Conservation (phyloP, 2,329 filamentous ascomycete species). For the Ophiosphaerella herpotricha region DNA sequence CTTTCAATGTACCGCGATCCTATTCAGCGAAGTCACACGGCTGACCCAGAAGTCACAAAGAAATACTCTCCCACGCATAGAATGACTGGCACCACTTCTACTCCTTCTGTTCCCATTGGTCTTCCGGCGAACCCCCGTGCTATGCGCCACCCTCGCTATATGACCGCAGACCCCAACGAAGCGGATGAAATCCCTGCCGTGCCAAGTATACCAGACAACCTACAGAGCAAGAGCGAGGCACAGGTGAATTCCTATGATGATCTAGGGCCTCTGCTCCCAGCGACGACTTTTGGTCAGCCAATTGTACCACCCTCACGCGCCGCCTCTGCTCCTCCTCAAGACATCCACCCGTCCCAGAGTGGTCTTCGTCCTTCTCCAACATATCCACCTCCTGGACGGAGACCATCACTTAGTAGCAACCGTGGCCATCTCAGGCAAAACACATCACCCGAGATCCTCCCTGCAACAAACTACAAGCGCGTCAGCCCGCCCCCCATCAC, state of each 20-base stretch:
- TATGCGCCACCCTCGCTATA: conserved; percentile 79
- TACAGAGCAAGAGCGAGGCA: conserved; percentile 30
- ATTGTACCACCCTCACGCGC: conserved; percentile 44
- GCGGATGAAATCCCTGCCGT: conserved; percentile 58
- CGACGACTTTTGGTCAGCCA: conserved; percentile 53
- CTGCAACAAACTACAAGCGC: conserved; percentile 44
- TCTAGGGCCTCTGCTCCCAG: conserved; percentile 53
- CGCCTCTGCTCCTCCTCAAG: conserved; percentile 55
- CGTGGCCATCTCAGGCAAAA: conserved; percentile 50
- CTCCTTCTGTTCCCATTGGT: conserved; percentile 66
- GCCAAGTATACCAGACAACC: conserved; percentile 60
- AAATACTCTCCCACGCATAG: conserved; percentile 43
- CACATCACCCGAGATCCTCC: conserved; percentile 47
- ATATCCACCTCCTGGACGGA: conserved; percentile 32
- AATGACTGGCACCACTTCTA: conserved; percentile 47
- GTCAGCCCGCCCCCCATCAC: conserved; percentile 49
- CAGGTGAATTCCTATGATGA: conserved; percentile 45
- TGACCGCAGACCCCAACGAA: conserved; percentile 60
- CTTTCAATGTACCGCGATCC: conserved; percentile 42
- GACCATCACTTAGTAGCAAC: conserved; percentile 43
- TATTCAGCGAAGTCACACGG: conserved; percentile 66
- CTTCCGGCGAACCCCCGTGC: conserved; percentile 90
- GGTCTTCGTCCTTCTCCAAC: conserved; percentile 32
- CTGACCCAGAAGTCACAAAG: conserved; percentile 59
- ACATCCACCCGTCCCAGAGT: conserved; percentile 31